Base-by-base conservation (phyloP, 257 asterid species). In the Nemophila menziesii region DNA sequence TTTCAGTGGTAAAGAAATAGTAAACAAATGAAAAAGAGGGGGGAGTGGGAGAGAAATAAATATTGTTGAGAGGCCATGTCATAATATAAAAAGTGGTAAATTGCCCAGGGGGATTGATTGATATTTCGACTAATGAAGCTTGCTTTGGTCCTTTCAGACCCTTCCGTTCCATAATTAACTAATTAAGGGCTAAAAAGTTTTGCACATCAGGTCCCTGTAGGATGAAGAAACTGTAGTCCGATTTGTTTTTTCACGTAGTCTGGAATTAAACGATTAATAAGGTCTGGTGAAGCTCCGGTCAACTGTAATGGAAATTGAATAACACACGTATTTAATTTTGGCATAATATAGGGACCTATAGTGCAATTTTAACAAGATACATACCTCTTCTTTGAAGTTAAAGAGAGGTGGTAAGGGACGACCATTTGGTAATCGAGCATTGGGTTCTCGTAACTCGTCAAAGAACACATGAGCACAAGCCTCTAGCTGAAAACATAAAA, bases 361-460 rank as follows among this genome's bases (percentile, higher is more conserved):
- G 2, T 21, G 36, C 16, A 13, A 2, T 29, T 11, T 20, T 17
- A 43, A 22, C 22, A 15, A 14, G 34, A 38, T 48, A 53, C 24
- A 20, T 56, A 83, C 97, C 93, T 87, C 97, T 58, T 77, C 92
- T 63, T 87, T 83, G 74, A 87, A 87, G 67, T 83, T 77, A 61
- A 87, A 87, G 15, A 87, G 74, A 47, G 90, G 82, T 4, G 92
- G 97, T 54, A 87, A 60, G 37, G 89, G 92, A 53, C 89, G 86
- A 21, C 95, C 92, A 61, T 80, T 83, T 15, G 90, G 93, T 60
- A 87, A 70, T 34, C 82, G 79, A 23, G 77, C 76, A 75, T 80
- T 83, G 52, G 89, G 93, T 49, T 87, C 97, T 24, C 97, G 89
- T 14, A 87, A 84, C 63, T 83, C 97, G 59, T 87, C 86, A 63